A percentile compares a stretch with the other conserved stretches of the same genome.
Conservation (phyloP, 805 yeast species). For the Wickerhamomyces ciferrii region DNA sequence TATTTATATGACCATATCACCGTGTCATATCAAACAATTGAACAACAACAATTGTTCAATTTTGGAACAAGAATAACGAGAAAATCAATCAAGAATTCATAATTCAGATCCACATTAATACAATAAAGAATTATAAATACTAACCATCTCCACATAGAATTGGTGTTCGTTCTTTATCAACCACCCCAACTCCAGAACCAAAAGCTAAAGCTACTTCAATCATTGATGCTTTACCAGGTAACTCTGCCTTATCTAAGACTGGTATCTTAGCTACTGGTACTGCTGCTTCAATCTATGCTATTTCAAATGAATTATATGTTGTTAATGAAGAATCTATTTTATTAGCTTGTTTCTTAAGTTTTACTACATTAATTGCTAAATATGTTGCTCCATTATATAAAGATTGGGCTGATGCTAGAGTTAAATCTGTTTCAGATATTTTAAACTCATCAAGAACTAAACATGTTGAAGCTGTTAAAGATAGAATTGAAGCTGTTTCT, state of each 20-base stretch:
- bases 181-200: constrained; percentile 64
- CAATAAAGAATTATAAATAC: too few relatives aligned
- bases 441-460: constrained; percentile 84
- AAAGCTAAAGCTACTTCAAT: constrained; percentile 86
- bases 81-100: not conserved
- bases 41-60: not conserved
- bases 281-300: constrained; percentile 91
- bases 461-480: constrained; percentile 90
- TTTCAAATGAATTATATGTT: constrained; percentile 88
- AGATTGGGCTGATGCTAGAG: constrained; percentile 87
- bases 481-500: constrained; percentile 82
- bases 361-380: constrained; percentile 73
- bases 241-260: constrained; percentile 81
- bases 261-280: constrained; percentile 93
- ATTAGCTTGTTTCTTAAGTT: constrained; percentile 73
- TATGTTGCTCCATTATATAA: constrained; percentile 91
- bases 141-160: constrained; percentile 25
- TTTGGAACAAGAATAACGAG: not conserved
- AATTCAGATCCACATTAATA: too few relatives aligned
- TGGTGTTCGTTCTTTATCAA: constrained; percentile 62
- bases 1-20: not conserved
- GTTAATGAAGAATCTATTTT: constrained; percentile 92
- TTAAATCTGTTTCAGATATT: constrained; percentile 73
- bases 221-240: constrained; percentile 92
- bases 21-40: not conserved